phyloP scores from a whole-genome alignment of 495 filamentous ascomycete species.

The Aspergillus diversus region DNA sequence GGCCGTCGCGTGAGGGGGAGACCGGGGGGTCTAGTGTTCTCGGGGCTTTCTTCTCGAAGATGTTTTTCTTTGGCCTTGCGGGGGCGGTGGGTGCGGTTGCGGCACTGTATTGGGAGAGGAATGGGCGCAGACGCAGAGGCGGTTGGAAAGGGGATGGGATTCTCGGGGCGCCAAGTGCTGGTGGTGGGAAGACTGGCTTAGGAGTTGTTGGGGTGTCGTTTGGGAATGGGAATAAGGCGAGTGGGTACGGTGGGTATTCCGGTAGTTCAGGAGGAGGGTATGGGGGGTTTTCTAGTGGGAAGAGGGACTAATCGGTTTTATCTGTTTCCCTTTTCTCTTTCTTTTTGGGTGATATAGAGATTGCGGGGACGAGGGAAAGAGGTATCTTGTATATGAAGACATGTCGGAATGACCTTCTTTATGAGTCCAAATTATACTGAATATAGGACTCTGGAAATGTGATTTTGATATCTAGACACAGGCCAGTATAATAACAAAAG shows the following conservation, averaged over 20 bases:
- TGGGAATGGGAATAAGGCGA: constrained; percentile 49
- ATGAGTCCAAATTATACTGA: not conserved
- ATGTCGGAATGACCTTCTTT: constrained; percentile 3
- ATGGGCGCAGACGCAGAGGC: constrained; percentile 38
- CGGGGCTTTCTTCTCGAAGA: constrained; percentile 36
- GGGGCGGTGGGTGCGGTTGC: constrained; percentile 50
- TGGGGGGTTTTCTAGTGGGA: constrained; percentile 50
- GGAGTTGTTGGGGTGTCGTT: constrained; percentile 42
- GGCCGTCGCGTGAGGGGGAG: constrained; percentile 46
- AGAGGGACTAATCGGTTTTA: constrained; percentile 53
- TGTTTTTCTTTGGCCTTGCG: constrained; percentile 49
- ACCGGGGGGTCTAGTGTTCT: constrained; percentile 30
- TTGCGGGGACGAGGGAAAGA: not conserved
- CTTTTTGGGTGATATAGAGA: not conserved
- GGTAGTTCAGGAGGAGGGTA: constrained; percentile 41
- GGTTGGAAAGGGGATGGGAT: constrained; percentile 49
- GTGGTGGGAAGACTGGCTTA: not conserved
- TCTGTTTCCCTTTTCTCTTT: not conserved
- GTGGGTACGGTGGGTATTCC: constrained; percentile 58
- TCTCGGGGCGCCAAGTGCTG: constrained; percentile 40
- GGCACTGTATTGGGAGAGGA: constrained; percentile 51
- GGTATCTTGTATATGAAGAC: constrained; percentile 3
- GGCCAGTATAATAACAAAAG: not conserved
- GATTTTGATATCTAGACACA: constrained; percentile 3
- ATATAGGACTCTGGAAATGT: not conserved